These are phyloP conservation scores for Dichotomocladium elegans DNA, from an alignment of 371 early-diverging fungal species.

Conservation along the genomic window DNA sequence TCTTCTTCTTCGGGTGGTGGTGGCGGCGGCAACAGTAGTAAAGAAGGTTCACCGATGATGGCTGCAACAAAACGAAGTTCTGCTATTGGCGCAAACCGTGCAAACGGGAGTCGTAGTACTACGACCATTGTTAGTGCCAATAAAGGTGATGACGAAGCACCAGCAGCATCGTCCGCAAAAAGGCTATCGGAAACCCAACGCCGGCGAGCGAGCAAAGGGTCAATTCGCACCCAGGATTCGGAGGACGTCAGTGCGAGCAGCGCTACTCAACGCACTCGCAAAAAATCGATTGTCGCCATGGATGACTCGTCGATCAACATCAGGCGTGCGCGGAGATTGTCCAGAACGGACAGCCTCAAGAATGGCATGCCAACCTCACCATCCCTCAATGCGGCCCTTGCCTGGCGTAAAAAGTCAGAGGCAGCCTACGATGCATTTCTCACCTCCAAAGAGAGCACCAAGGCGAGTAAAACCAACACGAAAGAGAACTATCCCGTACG, in stretches of 20 bases:
- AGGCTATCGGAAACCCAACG: background rate
- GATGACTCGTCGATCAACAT: constrained; percentile 8
- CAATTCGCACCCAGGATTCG: background rate
- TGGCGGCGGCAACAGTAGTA: constrained; percentile 4
- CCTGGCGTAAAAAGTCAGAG: constrained; percentile 20
- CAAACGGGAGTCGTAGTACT: background rate
- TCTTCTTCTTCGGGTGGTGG: no score
- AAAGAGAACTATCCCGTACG: constrained; percentile 6
- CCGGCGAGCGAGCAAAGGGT: background rate
- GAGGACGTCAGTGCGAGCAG: background rate
- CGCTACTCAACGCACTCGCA: constrained; percentile 4
- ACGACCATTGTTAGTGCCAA: no score
- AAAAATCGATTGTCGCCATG: constrained; percentile 15
- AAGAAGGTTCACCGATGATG: constrained; percentile 11
- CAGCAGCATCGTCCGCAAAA: no score
- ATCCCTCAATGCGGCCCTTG: constrained; percentile 18
- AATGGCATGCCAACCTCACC: constrained; percentile 36
- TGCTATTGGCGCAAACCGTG: constrained; percentile 1
- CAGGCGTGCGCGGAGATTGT: constrained; percentile 17
- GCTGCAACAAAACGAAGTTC: constrained; percentile 16
- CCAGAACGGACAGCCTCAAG: constrained; percentile 37
- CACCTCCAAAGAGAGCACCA: background rate
- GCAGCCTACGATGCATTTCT: background rate
- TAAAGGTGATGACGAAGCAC: constrained; percentile 8
- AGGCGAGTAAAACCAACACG: constrained; percentile 1